These are phyloP conservation scores for Cryphonectria japonica DNA, from an alignment of 2,329 filamentous ascomycete species.

Conservation along the genomic window DNA sequence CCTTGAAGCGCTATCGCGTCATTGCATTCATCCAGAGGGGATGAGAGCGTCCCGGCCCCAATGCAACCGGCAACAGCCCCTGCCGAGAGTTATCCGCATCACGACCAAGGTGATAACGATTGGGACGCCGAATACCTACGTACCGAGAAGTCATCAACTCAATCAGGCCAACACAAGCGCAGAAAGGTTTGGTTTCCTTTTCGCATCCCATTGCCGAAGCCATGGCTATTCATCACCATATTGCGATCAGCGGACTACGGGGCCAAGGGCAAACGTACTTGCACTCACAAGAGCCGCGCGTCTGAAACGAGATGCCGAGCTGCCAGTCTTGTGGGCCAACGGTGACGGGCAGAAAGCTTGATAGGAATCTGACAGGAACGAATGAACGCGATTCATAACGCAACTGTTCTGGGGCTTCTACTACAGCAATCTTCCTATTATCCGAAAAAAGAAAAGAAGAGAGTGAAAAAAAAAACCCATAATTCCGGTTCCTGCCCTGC, in stretches of 20 bases:
- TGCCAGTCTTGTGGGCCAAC: background rate
- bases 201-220: background rate
- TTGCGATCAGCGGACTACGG: background rate
- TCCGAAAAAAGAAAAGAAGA: background rate
- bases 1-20: background rate
- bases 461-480: too few species aligned
- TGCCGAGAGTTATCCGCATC: slow-evolving; percentile 22
- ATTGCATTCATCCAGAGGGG: background rate
- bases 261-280: background rate
- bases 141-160: background rate
- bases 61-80: slow-evolving; percentile 20
- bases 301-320: background rate
- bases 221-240: background rate
- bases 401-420: background rate
- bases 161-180: background rate
- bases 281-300: slow-evolving; percentile 5
- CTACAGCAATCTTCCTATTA: background rate
- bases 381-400: background rate
- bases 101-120: slow-evolving; percentile 22
- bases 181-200: background rate
- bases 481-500: background rate
- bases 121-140: slow-evolving; percentile 5
- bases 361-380: background rate
- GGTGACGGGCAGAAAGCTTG: background rate
- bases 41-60: background rate